Percentiles rank a stretch among this genome's conserved stretches.
These are phyloP conservation scores for Crassisporium funariophilum DNA, from an alignment of 768 basidiomycete species.

Conservation along the genomic window DNA sequence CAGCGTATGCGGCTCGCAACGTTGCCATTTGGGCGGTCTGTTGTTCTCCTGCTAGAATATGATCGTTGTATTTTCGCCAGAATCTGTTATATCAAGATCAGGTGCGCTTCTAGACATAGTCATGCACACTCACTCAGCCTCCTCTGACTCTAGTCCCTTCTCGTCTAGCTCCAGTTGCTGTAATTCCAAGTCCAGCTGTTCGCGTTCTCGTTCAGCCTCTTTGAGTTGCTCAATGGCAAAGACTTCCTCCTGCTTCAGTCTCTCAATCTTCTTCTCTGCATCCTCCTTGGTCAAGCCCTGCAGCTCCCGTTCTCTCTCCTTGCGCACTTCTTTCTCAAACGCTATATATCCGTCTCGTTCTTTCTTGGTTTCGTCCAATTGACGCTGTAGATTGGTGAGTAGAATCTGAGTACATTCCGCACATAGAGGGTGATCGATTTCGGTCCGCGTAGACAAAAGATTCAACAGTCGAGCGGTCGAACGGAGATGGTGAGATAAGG, in stretches of 20 bases:
- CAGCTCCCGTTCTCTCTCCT: constrained; percentile 74
- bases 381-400: constrained; percentile 70
- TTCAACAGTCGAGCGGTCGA: constrained; percentile 77
- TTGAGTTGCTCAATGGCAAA: constrained; percentile 74
- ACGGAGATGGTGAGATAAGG: constrained; percentile 76
- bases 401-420: constrained; percentile 90
- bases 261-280: constrained; percentile 72
- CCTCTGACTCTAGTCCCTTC: constrained; percentile 76
- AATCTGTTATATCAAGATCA: constrained; percentile 52
- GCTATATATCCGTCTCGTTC: constrained; percentile 93
- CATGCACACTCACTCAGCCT: constrained; percentile 65
- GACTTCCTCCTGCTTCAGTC: constrained; percentile 67
- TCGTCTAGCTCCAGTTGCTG: constrained; percentile 75
- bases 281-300: constrained; percentile 64
- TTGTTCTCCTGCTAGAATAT: constrained; percentile 62
- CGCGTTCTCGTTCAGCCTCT: constrained; percentile 74
- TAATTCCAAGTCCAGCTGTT: constrained; percentile 74
- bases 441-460: constrained; percentile 72
- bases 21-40: constrained; percentile 72
- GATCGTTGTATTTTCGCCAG: constrained; percentile 79
- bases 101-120: neutral
- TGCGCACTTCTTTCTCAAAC: constrained; percentile 86
- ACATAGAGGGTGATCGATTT: constrained; percentile 93
- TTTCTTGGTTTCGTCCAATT: constrained; percentile 88
- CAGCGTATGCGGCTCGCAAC: constrained; percentile 74